These are phyloP conservation scores for Oleoguttula mirabilis DNA, from an alignment of 495 filamentous ascomycete species.

Conservation along the genomic window DNA sequence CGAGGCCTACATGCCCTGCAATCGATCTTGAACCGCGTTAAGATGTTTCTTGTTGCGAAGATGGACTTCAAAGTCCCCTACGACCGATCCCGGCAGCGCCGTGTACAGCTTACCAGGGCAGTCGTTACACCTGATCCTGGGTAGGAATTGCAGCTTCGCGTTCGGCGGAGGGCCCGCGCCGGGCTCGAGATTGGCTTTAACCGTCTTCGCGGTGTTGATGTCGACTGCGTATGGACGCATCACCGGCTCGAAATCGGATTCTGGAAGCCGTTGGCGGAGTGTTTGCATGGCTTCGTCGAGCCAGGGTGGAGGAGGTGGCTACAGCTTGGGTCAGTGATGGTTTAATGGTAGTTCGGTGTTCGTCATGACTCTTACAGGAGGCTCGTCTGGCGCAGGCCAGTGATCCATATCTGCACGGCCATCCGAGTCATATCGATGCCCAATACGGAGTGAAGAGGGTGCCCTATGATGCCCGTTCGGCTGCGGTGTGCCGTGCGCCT, in stretches of 20 bases:
- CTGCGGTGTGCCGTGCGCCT: slow-evolving; percentile 15
- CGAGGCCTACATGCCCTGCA: too few species aligned
- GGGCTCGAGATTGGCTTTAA: slow-evolving; percentile 27
- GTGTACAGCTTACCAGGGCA: slow-evolving; percentile 92
- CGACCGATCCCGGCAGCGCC: slow-evolving; percentile 66
- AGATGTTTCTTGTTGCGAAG: slow-evolving; percentile 69
- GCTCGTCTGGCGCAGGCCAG: slow-evolving; percentile 10
- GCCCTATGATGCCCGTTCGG: slow-evolving; percentile 11
- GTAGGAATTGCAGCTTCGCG: slow-evolving; percentile 63
- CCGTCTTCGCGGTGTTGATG: slow-evolving; percentile 41
- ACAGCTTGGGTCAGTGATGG: slow-evolving; percentile 5
- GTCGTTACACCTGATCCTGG: slow-evolving; percentile 78
- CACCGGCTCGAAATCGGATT: slow-evolving; percentile 68
- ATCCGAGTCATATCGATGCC: slow-evolving; percentile 7
- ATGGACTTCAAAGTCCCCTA: slow-evolving; percentile 84
- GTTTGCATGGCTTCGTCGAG: slow-evolving; percentile 51
- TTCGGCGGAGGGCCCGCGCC: slow-evolving; percentile 36
- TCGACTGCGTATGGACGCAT: slow-evolving; percentile 81
- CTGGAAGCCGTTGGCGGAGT: slow-evolving; percentile 53
- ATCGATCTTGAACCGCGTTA: slow-evolving; percentile 52
- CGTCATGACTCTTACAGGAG: slow-evolving; percentile 20
- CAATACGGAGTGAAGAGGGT: slow-evolving; percentile 7
- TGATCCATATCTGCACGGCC: slow-evolving; percentile 10
- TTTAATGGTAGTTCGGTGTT: too few species aligned
- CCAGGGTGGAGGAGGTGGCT: slow-evolving; percentile 76